A percentile compares a stretch with the other conserved stretches of the same genome.
These are phyloP conservation scores for Conoideocrella luteorostrata DNA, from an alignment of 2,329 filamentous ascomycete species.

Conservation along the genomic window DNA sequence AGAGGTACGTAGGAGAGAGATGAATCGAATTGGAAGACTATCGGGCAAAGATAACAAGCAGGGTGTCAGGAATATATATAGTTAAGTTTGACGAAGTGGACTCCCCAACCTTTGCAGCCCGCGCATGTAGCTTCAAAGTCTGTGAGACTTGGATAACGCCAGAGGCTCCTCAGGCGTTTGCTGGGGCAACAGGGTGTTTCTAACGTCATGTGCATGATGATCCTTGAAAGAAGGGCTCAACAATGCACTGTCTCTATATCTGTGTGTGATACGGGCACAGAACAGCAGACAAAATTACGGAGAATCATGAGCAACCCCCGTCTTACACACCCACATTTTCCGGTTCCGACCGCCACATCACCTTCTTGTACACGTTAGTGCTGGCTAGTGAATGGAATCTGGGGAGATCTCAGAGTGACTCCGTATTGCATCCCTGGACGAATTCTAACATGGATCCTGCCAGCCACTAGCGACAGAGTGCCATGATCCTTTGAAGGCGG, in stretches of 20 bases:
- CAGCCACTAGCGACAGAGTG: background rate
- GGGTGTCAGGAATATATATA: background rate
- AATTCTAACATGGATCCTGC: background rate
- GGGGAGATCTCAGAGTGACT: background rate
- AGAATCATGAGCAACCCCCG: background rate
- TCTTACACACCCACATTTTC: background rate
- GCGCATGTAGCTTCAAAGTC: too few relatives aligned
- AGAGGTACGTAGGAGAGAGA: background rate
- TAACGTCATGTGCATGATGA: background rate
- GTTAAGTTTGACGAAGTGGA: background rate
- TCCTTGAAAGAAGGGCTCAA: background rate
- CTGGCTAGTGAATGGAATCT: too few relatives aligned
- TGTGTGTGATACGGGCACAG: too few relatives aligned
- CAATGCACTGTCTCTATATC: too few relatives aligned
- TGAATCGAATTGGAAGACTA: too few relatives aligned
- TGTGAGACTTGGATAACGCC: background rate
- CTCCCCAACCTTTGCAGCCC: too few relatives aligned
- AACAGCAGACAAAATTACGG: background rate
- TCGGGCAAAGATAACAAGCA: background rate
- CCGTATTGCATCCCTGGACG: background rate
- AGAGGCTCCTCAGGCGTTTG: background rate
- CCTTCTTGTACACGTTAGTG: slow-evolving; percentile 1
- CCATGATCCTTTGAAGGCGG: background rate
- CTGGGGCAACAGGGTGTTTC: background rate
- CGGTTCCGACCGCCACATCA: background rate